Conservation (phyloP, 495 filamentous ascomycete genomes). For the Penicillium salamii region DNA sequence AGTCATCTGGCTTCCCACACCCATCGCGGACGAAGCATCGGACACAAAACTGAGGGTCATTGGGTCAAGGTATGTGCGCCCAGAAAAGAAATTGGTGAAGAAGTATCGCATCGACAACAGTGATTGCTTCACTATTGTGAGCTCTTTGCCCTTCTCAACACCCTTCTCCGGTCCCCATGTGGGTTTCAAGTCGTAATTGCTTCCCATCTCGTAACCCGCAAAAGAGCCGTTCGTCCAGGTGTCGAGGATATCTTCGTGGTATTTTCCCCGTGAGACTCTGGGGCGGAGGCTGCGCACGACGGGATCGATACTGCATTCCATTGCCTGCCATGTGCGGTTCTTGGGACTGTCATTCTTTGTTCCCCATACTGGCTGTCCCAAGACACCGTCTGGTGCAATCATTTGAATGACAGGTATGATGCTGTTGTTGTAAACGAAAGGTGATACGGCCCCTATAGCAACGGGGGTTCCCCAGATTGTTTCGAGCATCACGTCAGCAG, state of each 20-base stretch:
- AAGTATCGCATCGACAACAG: not conserved
- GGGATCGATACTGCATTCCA: conserved; percentile 13
- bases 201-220: not conserved
- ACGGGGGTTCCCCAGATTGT: not conserved
- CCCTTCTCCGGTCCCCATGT: not conserved
- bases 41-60: not conserved
- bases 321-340: conserved; percentile 2
- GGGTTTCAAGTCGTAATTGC: not conserved
- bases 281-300: conserved; percentile 11
- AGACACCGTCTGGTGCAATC: not conserved
- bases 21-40: not conserved
- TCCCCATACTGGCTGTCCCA: no score
- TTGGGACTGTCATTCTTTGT: no score
- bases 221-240: conserved; percentile 2
- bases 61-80: not conserved
- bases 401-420: not conserved
- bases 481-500: not conserved
- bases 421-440: not conserved
- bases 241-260: conserved; percentile 5
- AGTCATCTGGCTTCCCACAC: no score
- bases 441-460: not conserved
- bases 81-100: not conserved
- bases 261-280: not conserved
- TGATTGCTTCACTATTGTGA: not conserved
- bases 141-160: not conserved